Conservation (phyloP, 495 filamentous ascomycete species). For the Podospora didyma region DNA sequence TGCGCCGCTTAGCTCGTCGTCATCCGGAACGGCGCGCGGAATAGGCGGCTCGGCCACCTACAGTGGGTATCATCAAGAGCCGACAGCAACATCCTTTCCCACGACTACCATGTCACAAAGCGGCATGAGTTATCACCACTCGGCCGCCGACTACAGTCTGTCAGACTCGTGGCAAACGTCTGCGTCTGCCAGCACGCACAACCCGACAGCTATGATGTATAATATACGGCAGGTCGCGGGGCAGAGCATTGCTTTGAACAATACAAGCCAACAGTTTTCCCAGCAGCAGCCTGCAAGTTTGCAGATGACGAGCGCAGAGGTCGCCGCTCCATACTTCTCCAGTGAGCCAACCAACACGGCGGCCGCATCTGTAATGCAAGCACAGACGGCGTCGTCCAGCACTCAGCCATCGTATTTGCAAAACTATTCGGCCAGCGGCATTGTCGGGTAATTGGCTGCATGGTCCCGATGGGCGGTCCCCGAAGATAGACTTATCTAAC, state of each 20-base stretch:
- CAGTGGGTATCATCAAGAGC: slow-evolving; percentile 54
- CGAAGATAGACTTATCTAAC: too few relatives aligned
- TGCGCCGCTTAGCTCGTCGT: slow-evolving; percentile 40
- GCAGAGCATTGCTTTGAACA: slow-evolving; percentile 61
- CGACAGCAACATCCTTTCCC: slow-evolving; percentile 42
- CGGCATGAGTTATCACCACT: slow-evolving; percentile 49
- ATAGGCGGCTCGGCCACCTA: slow-evolving; percentile 48
- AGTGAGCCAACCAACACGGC: slow-evolving; percentile 64
- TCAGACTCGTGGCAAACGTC: slow-evolving; percentile 47
- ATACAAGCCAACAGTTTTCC: slow-evolving; percentile 72
- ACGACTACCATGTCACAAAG: slow-evolving; percentile 42
- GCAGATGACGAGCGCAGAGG: slow-evolving; percentile 67
- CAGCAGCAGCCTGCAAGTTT: slow-evolving; percentile 76
- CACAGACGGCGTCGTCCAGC: slow-evolving; percentile 35
- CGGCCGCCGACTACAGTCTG: slow-evolving; percentile 43
- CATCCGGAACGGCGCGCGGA: slow-evolving; percentile 33
- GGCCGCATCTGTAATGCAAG: slow-evolving; percentile 44
- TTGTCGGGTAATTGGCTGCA: slow-evolving; percentile 38
- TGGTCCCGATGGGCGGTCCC: too few relatives aligned
- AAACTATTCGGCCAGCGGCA: slow-evolving; percentile 37
- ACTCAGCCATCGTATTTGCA: slow-evolving; percentile 45
- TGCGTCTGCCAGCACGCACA: slow-evolving; percentile 44
- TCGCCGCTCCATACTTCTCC: slow-evolving; percentile 72
- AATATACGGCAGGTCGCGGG: slow-evolving; percentile 66
- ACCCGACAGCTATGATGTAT: slow-evolving; percentile 68